These are phyloP conservation scores for Claviceps maximensis DNA, from an alignment of 2,329 filamentous ascomycete genomes.

Conservation along the genomic window DNA sequence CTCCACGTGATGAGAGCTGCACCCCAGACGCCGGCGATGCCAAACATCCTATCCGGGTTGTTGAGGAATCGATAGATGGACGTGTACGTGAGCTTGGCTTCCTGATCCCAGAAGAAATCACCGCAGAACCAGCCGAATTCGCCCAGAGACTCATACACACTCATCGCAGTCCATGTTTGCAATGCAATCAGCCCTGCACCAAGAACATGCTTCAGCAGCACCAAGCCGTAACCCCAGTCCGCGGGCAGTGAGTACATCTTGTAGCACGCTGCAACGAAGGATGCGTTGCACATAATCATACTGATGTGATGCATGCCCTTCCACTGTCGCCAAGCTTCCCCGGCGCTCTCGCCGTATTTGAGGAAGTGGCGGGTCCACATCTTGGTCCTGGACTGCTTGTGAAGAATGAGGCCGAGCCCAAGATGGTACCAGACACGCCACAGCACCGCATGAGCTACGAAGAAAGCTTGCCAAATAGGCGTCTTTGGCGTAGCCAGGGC, in stretches of 20 bases:
- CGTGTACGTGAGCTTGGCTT: constrained; percentile 81
- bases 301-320: constrained; percentile 91
- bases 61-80: constrained; percentile 98
- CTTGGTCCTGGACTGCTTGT: constrained; percentile 78
- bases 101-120: constrained; percentile 92
- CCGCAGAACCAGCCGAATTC: constrained; percentile 99
- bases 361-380: constrained; percentile 95
- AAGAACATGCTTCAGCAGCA: constrained; percentile 74
- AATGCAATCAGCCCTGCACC: constrained; percentile 69
- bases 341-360: constrained; percentile 82
- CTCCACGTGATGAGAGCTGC: constrained; percentile 89
- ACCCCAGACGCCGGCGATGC: constrained; percentile 90
- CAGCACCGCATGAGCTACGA: constrained; percentile 63
- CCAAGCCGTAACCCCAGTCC: constrained; percentile 79
- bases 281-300: constrained; percentile 78
- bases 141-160: constrained; percentile 88
- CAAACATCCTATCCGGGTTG: constrained; percentile 89
- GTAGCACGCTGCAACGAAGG: constrained; percentile 83
- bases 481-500: constrained; percentile 68
- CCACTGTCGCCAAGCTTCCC: constrained; percentile 96
- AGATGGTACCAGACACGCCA: constrained; percentile 91
- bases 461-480: constrained; percentile 59
- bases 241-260: constrained; percentile 86
- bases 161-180: constrained; percentile 84
- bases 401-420: constrained; percentile 74